Evolutionary conservation across 2,329 filamentous ascomycete species (phyloP), one percentile per base, ranked within the genome.

Genomic region (Lachnum nothofagi): DNA sequence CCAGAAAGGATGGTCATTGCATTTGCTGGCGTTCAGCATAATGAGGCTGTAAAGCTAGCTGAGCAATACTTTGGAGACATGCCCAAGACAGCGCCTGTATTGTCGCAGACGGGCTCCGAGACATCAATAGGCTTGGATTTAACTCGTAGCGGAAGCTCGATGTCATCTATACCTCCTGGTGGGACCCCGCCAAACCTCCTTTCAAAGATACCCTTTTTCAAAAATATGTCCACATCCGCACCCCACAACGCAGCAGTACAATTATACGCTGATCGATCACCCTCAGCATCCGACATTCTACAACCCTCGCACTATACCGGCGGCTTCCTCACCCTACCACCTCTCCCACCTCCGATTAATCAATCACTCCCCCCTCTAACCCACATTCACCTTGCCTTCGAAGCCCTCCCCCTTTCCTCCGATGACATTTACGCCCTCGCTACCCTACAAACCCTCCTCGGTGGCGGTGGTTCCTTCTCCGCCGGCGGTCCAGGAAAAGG

Each of bases 401-500:
- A 98, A 73, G 91, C 90, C 22, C 80, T 96, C 1, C 89, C 91
- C 44, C 93, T 98, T 64, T 83, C 81, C 19, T 91, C 87, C 2
- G 83, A 88, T 10, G 91, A 97, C 66, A 96, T 98, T 63, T 98
- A 97, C 71, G 91, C 93, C 16, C 83, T 97, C 38, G 93, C 93
- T 5, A 95, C 91, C 0, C 77, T 98, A 1, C 94, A 97, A 70
- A 97, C 90, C 1, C 85, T 98, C 8, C 87, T 98, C 27, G 93
- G 93, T 49, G 93, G 93, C 41, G 93, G 93, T 42, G 93, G 93
- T 20, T 96, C 91, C 48, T 98, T 98, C 74, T 95, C 88, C 14
- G 93, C 93, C 46, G 93, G 93, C 61, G 93, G 93, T 0, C 93
- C 93, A 4, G 93, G 93, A 45, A 98, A 98, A 74, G 93, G 93